Conservation (phyloP, 1,139 yeast genomes). For the Petasospora rhodanensis region DNA sequence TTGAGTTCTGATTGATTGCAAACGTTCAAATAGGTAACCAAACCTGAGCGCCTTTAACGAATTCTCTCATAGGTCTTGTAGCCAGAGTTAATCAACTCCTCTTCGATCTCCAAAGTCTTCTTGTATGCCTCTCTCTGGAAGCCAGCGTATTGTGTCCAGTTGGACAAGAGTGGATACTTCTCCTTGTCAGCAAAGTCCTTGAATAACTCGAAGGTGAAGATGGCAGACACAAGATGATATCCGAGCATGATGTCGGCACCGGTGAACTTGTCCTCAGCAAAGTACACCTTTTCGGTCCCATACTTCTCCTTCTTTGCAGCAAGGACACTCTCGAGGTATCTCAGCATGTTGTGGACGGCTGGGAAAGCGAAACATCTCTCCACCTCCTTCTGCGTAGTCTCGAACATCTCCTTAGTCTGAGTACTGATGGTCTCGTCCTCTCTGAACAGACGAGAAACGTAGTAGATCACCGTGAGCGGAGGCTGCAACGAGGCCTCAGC, state of each 20-base stretch:
- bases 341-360: constrained; percentile 37
- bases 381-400: constrained; percentile 35
- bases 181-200: no score
- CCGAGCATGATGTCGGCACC: constrained; percentile 52
- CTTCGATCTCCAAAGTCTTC: no score
- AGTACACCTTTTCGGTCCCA: constrained; percentile 28
- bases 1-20: no score
- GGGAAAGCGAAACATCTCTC: constrained; percentile 36
- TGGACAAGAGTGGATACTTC: no score
- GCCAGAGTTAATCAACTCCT: no score
- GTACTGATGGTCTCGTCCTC: constrained; percentile 19
- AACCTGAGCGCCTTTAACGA: no score
- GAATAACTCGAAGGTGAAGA: constrained; percentile 3
- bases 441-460: not conserved
- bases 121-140: no score
- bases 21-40: no score
- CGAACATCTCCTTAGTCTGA: constrained; percentile 34
- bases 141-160: no score
- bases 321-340: constrained; percentile 36
- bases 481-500: constrained; percentile 55
- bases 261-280: constrained; percentile 49
- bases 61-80: no score
- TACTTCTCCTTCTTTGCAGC: constrained; percentile 24
- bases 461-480: constrained; percentile 37
- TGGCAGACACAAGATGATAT: constrained; percentile 32